phyloP scores from a whole-genome alignment of 2,329 filamentous ascomycete species.

The Paraphoma sp. region DNA sequence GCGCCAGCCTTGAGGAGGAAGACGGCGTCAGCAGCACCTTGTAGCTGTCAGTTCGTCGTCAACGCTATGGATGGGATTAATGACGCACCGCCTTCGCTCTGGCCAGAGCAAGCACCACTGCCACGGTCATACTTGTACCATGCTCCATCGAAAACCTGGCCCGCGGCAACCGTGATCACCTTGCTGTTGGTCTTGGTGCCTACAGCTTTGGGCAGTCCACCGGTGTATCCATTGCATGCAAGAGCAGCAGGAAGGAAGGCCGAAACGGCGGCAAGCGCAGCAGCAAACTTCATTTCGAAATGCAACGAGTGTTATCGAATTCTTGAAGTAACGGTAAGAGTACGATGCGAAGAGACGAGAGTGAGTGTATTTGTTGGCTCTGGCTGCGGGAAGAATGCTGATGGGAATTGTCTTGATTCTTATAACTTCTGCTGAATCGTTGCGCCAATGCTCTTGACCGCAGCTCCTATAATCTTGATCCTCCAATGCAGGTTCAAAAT shows the following conservation, averaged over 20 bases:
- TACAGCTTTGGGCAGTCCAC: conserved; percentile 30
- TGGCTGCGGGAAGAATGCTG: no score
- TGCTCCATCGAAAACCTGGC: conserved; percentile 28
- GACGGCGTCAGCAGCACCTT: conserved; percentile 52
- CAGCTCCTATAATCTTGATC: conserved; percentile 1
- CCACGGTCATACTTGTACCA: conserved; percentile 37
- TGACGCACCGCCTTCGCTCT: conserved; percentile 25
- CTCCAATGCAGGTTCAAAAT: conserved; percentile 1
- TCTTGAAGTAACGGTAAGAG: not conserved
- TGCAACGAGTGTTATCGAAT: not conserved
- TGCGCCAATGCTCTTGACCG: not conserved
- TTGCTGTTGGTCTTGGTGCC: conserved; percentile 35
- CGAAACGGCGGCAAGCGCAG: conserved; percentile 17
- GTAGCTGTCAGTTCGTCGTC: not conserved
- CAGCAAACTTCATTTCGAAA: conserved; percentile 19
- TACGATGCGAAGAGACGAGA: not conserved
- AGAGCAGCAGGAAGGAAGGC: conserved; percentile 27
- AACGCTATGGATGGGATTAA: not conserved
- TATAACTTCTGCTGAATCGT: no score
- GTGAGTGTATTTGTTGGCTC: conserved; percentile 1
- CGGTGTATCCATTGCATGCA: conserved; percentile 34
- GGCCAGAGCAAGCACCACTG: conserved; percentile 30
- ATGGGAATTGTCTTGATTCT: no score
- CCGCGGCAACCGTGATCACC: conserved; percentile 31
- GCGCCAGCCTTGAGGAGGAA: conserved; percentile 59